phyloP scores from a whole-genome alignment of 2,329 filamentous ascomycete genomes.

The Triangularia verruculosa region DNA sequence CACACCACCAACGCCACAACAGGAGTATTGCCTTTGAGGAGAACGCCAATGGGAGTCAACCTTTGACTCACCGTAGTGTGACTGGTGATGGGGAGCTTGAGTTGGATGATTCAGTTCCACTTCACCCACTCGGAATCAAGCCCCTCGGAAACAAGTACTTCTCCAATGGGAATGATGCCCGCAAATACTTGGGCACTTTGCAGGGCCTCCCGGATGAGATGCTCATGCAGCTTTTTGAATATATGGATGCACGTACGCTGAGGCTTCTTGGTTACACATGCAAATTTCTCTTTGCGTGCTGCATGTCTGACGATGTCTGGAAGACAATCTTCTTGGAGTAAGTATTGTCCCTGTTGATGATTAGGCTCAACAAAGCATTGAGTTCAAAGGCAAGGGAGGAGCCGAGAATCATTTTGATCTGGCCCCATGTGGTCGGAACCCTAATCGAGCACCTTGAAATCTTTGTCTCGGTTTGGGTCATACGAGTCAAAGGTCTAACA shows the following conservation, averaged over 20 bases:
- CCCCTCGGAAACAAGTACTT: constrained; percentile 82
- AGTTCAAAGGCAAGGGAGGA: background rate
- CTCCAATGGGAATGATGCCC: constrained; percentile 63
- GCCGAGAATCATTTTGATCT: background rate
- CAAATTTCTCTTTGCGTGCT: constrained; percentile 83
- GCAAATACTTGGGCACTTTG: constrained; percentile 63
- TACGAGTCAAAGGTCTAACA: constrained; percentile 21
- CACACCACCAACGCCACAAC: constrained; percentile 17
- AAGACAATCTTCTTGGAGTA: constrained; percentile 81
- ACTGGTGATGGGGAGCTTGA: constrained; percentile 8
- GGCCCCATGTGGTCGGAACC: background rate
- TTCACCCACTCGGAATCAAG: constrained; percentile 80
- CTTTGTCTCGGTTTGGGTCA: background rate
- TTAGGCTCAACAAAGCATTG: background rate
- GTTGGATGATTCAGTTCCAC: constrained; percentile 50
- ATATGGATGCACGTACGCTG: constrained; percentile 62
- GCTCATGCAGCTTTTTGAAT: constrained; percentile 71
- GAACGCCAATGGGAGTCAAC: constrained; percentile 19
- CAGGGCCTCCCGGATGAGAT: constrained; percentile 75
- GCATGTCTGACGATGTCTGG: constrained; percentile 83
- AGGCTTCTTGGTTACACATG: constrained; percentile 71
- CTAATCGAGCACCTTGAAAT: background rate
- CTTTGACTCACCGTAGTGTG: constrained; percentile 3
- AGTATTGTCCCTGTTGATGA: constrained; percentile 41
- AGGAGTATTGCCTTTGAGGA: constrained; percentile 9